A percentile compares a stretch with the other conserved stretches of the same genome.
Evolutionary conservation across 129 eudicot species (phyloP).

Genomic region (Centaurea solstitialis): DNA sequence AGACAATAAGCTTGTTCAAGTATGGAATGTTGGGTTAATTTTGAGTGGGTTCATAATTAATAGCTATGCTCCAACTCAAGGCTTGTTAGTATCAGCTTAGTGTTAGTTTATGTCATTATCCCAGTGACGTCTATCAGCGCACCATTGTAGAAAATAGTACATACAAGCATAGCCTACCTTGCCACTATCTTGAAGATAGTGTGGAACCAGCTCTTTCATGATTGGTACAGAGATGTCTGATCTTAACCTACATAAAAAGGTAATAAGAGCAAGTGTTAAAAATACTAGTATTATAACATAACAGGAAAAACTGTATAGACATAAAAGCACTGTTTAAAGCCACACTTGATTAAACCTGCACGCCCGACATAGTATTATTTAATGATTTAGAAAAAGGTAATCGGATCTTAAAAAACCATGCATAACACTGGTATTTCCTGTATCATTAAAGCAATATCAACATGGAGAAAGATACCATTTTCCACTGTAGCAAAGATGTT

Average conservation of each 20-base stretch:
- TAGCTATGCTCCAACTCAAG: not conserved
- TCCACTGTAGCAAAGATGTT: no score
- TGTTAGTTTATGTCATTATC: not conserved
- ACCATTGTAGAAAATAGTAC: not conserved
- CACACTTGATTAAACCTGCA: no score
- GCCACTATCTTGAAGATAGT: constrained; percentile 91
- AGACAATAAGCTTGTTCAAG: not conserved
- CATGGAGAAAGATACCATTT: no score
- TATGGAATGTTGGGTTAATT: not conserved
- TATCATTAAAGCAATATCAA: no score
- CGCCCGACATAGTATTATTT: no score
- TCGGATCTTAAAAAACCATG: no score
- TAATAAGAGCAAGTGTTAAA: not conserved
- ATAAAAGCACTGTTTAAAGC: not conserved
- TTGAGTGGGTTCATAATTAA: not conserved
- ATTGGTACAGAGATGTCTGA: constrained; percentile 91
- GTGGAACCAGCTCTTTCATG: constrained; percentile 92
- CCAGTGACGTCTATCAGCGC: not conserved
- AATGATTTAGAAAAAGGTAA: no score
- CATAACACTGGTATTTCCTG: no score
- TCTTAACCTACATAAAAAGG: constrained; percentile 57
- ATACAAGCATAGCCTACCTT: constrained; percentile 53
- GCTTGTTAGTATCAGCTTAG: not conserved
- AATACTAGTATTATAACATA: not conserved
- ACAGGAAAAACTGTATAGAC: not conserved